phyloP scores from a whole-genome alignment of 345 rosid species.

The Euphorbia tirucalli region DNA sequence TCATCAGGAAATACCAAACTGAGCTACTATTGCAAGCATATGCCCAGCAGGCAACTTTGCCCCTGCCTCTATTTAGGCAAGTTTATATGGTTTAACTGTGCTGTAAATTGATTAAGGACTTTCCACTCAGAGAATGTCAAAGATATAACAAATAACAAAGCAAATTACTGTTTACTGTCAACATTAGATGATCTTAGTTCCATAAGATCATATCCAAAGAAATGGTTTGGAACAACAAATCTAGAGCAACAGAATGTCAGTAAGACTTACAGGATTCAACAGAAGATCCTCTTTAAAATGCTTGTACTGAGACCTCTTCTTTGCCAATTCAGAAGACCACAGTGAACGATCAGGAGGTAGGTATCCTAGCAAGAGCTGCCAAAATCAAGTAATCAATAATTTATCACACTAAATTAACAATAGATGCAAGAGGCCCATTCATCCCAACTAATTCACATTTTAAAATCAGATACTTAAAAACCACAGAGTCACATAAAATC shows the following conservation, averaged over 20 bases:
- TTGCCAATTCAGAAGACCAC: slow-evolving; percentile 80
- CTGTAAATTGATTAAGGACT: not conserved
- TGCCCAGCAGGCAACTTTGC: not conserved
- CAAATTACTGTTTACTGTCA: not conserved
- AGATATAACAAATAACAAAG: not conserved
- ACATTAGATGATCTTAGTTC: not conserved
- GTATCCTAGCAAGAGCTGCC: slow-evolving; percentile 83
- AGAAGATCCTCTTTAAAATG: slow-evolving; percentile 86
- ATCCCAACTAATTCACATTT: not conserved
- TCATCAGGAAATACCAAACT: not conserved
- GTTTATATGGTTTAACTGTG: not conserved
- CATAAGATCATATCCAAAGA: not conserved
- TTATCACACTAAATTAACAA: not conserved
- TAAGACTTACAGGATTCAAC: slow-evolving; percentile 83
- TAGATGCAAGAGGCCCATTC: not conserved
- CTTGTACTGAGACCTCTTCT: slow-evolving; percentile 86
- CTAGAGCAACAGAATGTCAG: not conserved
- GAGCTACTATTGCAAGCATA: slow-evolving; percentile 5
- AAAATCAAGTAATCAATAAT: slow-evolving; percentile 13
- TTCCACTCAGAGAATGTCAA: not conserved
- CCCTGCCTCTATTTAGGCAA: not conserved
- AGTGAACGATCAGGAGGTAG: slow-evolving; percentile 73
- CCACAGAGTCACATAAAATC: not conserved
- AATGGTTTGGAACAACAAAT: not conserved
- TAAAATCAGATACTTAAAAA: not conserved